These are phyloP conservation scores for Sugiyamaella neomexicana DNA, from an alignment of 1,139 yeast genomes.

Conservation along the genomic window DNA sequence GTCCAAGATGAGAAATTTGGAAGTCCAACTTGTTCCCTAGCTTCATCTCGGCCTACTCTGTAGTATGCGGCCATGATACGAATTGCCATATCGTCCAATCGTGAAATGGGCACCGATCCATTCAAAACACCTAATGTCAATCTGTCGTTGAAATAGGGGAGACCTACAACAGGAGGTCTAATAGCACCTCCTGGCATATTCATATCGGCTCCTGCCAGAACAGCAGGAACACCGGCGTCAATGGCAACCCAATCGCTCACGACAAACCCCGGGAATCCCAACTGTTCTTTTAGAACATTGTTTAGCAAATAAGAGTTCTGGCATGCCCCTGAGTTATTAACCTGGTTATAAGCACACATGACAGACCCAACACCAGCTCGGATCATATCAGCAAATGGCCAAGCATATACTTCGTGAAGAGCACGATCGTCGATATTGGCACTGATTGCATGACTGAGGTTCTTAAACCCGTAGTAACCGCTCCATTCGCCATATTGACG, in stretches of 20 bases:
- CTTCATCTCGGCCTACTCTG: constrained; percentile 34
- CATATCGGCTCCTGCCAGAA: constrained; percentile 64
- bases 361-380: constrained; percentile 61
- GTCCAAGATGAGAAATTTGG: constrained; percentile 67
- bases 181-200: constrained; percentile 62
- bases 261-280: constrained; percentile 67
- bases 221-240: constrained; percentile 58
- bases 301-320: constrained; percentile 60
- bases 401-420: constrained; percentile 60
- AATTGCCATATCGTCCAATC: constrained; percentile 63
- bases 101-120: constrained; percentile 53
- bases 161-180: constrained; percentile 56
- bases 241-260: constrained; percentile 65
- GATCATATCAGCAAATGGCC: constrained; percentile 68
- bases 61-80: constrained; percentile 61
- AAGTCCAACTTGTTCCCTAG: constrained; percentile 38
- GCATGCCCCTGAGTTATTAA: constrained; percentile 60
- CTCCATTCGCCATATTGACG: constrained; percentile 59
- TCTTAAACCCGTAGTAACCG: constrained; percentile 33
- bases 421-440: constrained; percentile 61
- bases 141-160: constrained; percentile 59
- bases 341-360: constrained; percentile 62
- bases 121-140: constrained; percentile 58
- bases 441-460: constrained; percentile 27
- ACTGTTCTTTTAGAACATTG: constrained; percentile 57